A percentile compares a stretch with the other conserved stretches of the same genome.
Evolutionary conservation across 129 eudicot species (phyloP).

Genomic region (Flaveria linearis): DNA sequence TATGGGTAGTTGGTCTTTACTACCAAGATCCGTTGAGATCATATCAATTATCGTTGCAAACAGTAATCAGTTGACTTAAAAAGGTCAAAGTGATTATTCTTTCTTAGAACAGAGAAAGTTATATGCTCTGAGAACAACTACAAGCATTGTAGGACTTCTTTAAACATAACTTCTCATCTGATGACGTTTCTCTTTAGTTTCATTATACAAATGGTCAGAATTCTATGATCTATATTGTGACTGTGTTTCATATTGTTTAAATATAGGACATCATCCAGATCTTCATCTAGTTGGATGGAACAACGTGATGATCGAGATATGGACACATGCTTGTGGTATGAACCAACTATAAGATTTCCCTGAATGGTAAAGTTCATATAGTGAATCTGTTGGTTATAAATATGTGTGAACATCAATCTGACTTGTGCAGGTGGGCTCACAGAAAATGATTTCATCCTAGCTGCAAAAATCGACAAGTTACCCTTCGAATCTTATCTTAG

Average conservation of each 20-base stretch:
- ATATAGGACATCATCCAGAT: slow-evolving; percentile 95
- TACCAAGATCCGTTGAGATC: too few relatives aligned
- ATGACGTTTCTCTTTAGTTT: neutral
- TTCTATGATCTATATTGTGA: slow-evolving; percentile 15
- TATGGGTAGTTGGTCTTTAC: too few relatives aligned
- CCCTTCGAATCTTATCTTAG: slow-evolving; percentile 35
- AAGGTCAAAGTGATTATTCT: slow-evolving; percentile 12
- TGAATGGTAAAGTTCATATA: neutral
- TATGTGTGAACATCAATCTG: neutral
- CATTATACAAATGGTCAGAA: neutral
- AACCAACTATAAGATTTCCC: neutral
- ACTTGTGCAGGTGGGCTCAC: slow-evolving; percentile 80
- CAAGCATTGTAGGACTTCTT: too few relatives aligned
- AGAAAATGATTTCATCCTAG: slow-evolving; percentile 92
- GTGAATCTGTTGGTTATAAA: neutral
- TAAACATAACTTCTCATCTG: too few relatives aligned
- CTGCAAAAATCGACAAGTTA: slow-evolving; percentile 74
- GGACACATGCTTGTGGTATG: slow-evolving; percentile 96
- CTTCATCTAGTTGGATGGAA: slow-evolving; percentile 98
- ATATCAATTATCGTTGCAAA: too few relatives aligned
- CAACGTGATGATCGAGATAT: slow-evolving; percentile 78
- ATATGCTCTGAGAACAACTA: too few relatives aligned
- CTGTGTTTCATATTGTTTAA: slow-evolving; percentile 12
- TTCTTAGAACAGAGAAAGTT: neutral
- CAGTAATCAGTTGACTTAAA: neutral